A percentile compares a stretch with the other conserved stretches of the same genome.
These are phyloP conservation scores for Penicillium egyptiacum DNA, from an alignment of 495 filamentous ascomycete genomes.

Conservation along the genomic window DNA sequence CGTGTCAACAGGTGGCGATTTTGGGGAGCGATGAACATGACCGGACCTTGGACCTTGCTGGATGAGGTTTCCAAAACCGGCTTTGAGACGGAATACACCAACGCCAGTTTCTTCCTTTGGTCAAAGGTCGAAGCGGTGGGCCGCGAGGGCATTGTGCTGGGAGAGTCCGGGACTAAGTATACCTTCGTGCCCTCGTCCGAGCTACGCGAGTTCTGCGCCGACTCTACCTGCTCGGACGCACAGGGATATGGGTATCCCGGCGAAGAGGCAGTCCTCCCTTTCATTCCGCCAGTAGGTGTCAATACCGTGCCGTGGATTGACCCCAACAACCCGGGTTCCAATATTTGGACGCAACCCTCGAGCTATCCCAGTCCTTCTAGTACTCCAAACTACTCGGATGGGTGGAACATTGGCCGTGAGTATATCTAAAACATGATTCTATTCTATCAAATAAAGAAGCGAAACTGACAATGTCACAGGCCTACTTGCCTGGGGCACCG, in stretches of 20 bases:
- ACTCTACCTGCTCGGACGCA: constrained; percentile 36
- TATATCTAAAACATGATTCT: background rate
- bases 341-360: constrained; percentile 26
- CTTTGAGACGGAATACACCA: constrained; percentile 43
- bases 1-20: constrained; percentile 44
- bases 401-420: constrained; percentile 17
- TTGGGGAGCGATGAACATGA: constrained; percentile 37
- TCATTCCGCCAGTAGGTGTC: constrained; percentile 37
- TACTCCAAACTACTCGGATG: constrained; percentile 4
- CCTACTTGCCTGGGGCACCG: constrained; percentile 16
- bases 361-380: constrained; percentile 13
- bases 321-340: constrained; percentile 26
- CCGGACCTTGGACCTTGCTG: constrained; percentile 35
- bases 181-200: constrained; percentile 45
- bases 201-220: constrained; percentile 38
- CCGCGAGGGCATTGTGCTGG: constrained; percentile 34
- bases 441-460: background rate
- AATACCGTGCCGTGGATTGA: constrained; percentile 47
- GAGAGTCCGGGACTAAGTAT: constrained; percentile 36
- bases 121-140: constrained; percentile 40
- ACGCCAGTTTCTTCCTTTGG: constrained; percentile 36
- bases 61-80: constrained; percentile 36
- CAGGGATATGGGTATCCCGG: constrained; percentile 37
- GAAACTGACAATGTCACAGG: constrained; percentile 10
- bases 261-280: constrained; percentile 31